Conservation (phyloP, 1,139 yeast genomes). For the Yamadazyma aaseri region DNA sequence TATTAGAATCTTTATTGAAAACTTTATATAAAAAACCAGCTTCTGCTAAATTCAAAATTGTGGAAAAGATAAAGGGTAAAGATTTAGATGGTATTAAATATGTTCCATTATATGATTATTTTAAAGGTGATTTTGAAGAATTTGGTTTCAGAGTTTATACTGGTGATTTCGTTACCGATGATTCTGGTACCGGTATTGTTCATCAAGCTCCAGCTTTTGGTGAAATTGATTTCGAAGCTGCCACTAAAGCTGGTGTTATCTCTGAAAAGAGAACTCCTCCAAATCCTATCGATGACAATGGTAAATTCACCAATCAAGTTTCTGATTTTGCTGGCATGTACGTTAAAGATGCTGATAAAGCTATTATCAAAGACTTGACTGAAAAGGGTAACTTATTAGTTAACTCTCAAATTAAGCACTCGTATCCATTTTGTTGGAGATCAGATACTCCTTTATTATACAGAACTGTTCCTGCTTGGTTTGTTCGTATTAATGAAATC, state of each 20-base stretch:
- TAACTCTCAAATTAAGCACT: slow-evolving; percentile 84
- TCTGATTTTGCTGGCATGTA: slow-evolving; percentile 76
- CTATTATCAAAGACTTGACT: slow-evolving; percentile 80
- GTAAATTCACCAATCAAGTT: slow-evolving; percentile 75
- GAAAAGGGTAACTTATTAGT: slow-evolving; percentile 73
- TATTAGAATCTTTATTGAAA: slow-evolving; percentile 77
- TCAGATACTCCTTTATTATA: slow-evolving; percentile 96
- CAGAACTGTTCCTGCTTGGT: slow-evolving; percentile 98
- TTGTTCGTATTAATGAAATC: slow-evolving; percentile 82
- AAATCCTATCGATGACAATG: slow-evolving; percentile 91
- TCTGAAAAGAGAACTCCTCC: slow-evolving; percentile 73
- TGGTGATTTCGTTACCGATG: slow-evolving; percentile 84
- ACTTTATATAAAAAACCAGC: slow-evolving; percentile 92
- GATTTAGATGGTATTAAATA: slow-evolving; percentile 78
- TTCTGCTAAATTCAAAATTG: slow-evolving; percentile 79
- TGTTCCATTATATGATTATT: slow-evolving; percentile 81
- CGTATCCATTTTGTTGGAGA: slow-evolving; percentile 99
- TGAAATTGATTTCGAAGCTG: slow-evolving; percentile 93
- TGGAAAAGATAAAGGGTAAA: slow-evolving; percentile 76
- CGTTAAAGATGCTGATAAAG: slow-evolving; percentile 94
- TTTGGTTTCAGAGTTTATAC: slow-evolving; percentile 77
- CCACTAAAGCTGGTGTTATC: slow-evolving; percentile 73
- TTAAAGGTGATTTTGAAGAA: slow-evolving; percentile 70
- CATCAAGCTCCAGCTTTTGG: slow-evolving; percentile 99
- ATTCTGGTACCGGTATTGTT: slow-evolving; percentile 98